Evolutionary conservation across 495 filamentous ascomycete species (phyloP).

Genomic region (Stereocaulon alpinum): DNA sequence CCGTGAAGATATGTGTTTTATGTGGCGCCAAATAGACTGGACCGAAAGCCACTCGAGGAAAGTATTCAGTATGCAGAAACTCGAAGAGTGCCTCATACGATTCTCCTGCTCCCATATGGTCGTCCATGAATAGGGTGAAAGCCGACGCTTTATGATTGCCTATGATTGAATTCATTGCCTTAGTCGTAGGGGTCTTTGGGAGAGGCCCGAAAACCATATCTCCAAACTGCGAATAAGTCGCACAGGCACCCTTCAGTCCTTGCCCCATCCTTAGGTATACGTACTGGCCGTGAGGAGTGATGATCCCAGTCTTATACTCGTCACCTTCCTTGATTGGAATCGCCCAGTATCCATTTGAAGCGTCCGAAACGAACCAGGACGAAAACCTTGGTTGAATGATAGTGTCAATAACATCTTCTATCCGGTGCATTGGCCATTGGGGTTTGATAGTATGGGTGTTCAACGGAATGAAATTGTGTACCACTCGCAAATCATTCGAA

Average conservation of each 20-base stretch:
- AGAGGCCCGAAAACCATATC: background rate
- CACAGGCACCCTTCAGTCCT: background rate
- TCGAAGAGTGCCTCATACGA: background rate
- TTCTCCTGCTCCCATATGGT: background rate
- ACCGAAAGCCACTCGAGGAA: too few species aligned
- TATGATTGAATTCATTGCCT: background rate
- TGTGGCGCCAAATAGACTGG: too few species aligned
- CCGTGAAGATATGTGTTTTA: too few species aligned
- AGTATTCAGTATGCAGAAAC: background rate
- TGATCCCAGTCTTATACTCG: background rate
- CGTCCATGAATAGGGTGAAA: background rate
- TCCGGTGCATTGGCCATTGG: too few species aligned
- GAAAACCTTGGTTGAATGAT: too few species aligned
- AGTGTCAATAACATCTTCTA: too few species aligned
- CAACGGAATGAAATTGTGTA: too few species aligned
- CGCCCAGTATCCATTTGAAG: background rate
- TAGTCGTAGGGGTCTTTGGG: background rate
- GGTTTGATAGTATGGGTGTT: too few species aligned
- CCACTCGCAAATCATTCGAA: background rate
- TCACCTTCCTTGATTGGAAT: background rate
- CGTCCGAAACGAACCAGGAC: too few species aligned
- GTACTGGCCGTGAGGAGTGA: background rate
- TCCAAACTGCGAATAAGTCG: background rate
- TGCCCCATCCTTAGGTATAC: background rate
- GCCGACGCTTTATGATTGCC: background rate